These are phyloP conservation scores for Trametes punicea DNA, from an alignment of 768 basidiomycete species.

Conservation along the genomic window DNA sequence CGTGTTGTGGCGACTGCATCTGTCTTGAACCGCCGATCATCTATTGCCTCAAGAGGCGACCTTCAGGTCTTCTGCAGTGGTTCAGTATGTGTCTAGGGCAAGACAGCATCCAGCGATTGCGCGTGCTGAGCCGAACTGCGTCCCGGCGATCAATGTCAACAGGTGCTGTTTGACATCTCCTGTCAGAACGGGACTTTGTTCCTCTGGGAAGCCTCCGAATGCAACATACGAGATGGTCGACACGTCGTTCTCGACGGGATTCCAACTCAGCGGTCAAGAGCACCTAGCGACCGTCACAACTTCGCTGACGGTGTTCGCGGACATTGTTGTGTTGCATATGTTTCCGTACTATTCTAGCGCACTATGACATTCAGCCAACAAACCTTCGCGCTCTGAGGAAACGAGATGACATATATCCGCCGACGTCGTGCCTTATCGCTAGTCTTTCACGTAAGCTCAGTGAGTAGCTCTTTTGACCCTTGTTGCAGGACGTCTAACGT, in stretches of 20 bases:
- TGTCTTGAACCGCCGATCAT: no score
- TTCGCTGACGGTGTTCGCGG: background rate
- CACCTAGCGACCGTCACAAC: background rate
- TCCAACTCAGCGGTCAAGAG: background rate
- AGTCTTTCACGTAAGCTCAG: background rate
- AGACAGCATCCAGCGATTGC: background rate
- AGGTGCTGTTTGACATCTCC: slow-evolving; percentile 6
- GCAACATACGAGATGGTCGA: background rate
- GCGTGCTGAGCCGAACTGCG: background rate
- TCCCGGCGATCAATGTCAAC: slow-evolving; percentile 12
- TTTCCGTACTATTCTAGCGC: background rate
- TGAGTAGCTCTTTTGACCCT: background rate
- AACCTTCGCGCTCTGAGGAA: background rate
- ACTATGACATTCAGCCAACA: background rate
- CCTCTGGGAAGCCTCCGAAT: background rate
- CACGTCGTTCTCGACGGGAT: background rate
- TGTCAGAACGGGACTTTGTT: slow-evolving; percentile 1
- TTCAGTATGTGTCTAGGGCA: background rate
- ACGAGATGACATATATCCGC: background rate
- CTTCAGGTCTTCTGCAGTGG: background rate
- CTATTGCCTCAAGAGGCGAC: no score
- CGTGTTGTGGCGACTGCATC: background rate
- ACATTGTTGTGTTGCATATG: no score
- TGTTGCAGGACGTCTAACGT: background rate
- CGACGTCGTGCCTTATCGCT: slow-evolving; percentile 1